These are phyloP conservation scores for Arthrobotrys pseudoclavata DNA, from an alignment of 2,329 filamentous ascomycete species.

Conservation along the genomic window DNA sequence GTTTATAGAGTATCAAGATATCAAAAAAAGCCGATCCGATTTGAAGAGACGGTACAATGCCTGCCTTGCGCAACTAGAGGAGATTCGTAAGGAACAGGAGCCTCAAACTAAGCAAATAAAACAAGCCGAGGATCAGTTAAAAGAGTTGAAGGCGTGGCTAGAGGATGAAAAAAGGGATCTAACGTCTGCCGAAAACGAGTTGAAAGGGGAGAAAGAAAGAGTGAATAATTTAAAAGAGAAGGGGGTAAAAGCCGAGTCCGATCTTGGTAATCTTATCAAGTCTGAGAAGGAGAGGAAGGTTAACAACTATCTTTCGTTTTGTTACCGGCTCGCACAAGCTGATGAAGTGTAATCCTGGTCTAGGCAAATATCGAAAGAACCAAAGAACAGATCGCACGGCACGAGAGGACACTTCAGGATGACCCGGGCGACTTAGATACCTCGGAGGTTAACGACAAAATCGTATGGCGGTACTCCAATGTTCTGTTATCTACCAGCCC, in stretches of 20 bases:
- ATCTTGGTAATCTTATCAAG: conserved; percentile 27
- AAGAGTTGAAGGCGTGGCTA: conserved; percentile 68
- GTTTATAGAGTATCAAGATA: conserved; percentile 75
- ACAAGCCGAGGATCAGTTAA: conserved; percentile 74
- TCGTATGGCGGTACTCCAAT: conserved; percentile 44
- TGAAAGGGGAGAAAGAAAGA: conserved; percentile 64
- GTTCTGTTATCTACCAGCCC: not conserved
- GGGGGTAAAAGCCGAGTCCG: conserved; percentile 55
- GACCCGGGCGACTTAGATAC: conserved; percentile 61
- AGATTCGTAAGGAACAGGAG: conserved; percentile 74
- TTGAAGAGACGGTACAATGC: conserved; percentile 72
- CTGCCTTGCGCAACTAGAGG: conserved; percentile 72
- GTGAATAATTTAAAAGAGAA: conserved; percentile 68
- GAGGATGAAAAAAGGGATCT: conserved; percentile 72
- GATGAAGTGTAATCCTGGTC: not conserved
- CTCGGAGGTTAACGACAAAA: conserved; percentile 56
- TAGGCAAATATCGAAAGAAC: conserved; percentile 67
- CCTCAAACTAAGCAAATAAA: conserved; percentile 80
- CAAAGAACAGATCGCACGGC: conserved; percentile 66
- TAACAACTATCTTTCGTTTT: conserved; percentile 60
- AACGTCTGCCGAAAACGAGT: conserved; percentile 70
- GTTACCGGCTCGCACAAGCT: not conserved
- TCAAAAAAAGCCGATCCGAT: conserved; percentile 69
- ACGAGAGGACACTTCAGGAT: conserved; percentile 70
- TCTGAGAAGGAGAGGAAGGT: conserved; percentile 40